These are phyloP conservation scores for Leccinum angustisporum DNA, from an alignment of 1,284 basidiomycete genomes.

Conservation along the genomic window DNA sequence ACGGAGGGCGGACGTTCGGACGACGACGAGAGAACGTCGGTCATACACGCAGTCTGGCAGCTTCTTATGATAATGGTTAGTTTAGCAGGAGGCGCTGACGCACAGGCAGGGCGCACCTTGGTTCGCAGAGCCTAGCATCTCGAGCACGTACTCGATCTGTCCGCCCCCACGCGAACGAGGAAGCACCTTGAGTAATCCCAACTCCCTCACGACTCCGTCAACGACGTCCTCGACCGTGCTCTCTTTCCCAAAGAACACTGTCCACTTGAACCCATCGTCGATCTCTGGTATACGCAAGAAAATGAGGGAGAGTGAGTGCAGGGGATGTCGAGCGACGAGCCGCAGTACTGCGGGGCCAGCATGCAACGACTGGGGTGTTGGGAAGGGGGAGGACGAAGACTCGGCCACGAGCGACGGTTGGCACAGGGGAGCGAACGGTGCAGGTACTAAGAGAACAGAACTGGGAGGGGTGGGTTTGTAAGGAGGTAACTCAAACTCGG, in stretches of 20 bases:
- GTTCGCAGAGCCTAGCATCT: slow-evolving; percentile 31
- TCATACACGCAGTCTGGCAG: slow-evolving; percentile 28
- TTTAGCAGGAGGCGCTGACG: not conserved
- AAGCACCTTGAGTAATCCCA: slow-evolving; percentile 66
- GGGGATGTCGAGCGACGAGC: slow-evolving; percentile 68
- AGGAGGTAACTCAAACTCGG: slow-evolving; percentile 5
- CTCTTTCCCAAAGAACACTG: slow-evolving; percentile 56
- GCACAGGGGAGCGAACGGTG: not conserved
- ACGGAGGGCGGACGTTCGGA: slow-evolving; percentile 38
- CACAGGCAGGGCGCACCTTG: slow-evolving; percentile 13
- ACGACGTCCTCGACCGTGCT: slow-evolving; percentile 57
- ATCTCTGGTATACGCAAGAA: slow-evolving; percentile 79
- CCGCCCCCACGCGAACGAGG: slow-evolving; percentile 59
- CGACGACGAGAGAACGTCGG: slow-evolving; percentile 31
- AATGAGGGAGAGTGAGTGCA: slow-evolving; percentile 52
- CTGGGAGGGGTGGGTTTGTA: not conserved
- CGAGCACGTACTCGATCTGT: slow-evolving; percentile 62
- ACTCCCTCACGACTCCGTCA: slow-evolving; percentile 54
- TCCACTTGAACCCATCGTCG: slow-evolving; percentile 69
- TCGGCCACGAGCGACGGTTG: not conserved
- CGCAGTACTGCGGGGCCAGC: slow-evolving; percentile 54
- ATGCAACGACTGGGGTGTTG: slow-evolving; percentile 69
- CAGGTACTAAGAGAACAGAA: not conserved
- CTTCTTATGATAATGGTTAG: slow-evolving; percentile 7
- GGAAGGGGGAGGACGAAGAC: slow-evolving; percentile 65